A percentile compares a stretch with the other conserved stretches of the same genome.
Evolutionary conservation across 192 early-diverging fungal genomes (phyloP).

Genomic region (Podila minutissima): DNA sequence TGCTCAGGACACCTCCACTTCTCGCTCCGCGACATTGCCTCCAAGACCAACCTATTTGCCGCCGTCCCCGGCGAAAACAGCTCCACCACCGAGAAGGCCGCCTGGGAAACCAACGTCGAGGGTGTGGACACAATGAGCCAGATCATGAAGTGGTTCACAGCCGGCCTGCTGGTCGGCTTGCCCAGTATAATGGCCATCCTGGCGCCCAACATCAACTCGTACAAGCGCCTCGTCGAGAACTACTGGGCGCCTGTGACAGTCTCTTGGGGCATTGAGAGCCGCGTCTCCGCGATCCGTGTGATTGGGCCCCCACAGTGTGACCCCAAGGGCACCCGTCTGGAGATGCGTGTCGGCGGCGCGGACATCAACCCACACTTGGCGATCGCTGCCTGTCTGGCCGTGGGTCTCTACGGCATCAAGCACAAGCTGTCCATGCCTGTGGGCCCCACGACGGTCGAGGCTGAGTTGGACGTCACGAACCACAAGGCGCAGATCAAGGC

Average conservation of each 20-base stretch:
- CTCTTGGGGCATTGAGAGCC: constrained; percentile 80
- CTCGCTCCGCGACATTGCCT: constrained; percentile 53
- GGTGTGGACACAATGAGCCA: constrained; percentile 53
- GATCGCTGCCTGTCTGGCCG: constrained; percentile 72
- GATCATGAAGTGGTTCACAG: constrained; percentile 60
- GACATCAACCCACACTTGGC: constrained; percentile 84
- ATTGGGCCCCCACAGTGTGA: constrained; percentile 74
- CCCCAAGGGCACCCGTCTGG: constrained; percentile 69
- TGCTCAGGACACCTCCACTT: constrained; percentile 85
- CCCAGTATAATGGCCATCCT: constrained; percentile 74
- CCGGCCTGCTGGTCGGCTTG: constrained; percentile 64
- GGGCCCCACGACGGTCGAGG: constrained; percentile 28
- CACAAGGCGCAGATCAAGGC: constrained; percentile 27
- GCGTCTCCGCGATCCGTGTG: constrained; percentile 74
- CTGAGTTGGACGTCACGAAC: constrained; percentile 11
- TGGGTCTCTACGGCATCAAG: constrained; percentile 74
- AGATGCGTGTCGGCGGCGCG: constrained; percentile 80
- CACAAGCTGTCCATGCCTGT: constrained; percentile 60
- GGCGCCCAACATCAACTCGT: constrained; percentile 83
- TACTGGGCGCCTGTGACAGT: constrained; percentile 86
- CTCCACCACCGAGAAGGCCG: neutral
- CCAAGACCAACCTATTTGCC: constrained; percentile 63
- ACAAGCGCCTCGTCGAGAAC: constrained; percentile 84
- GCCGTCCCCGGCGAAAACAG: constrained; percentile 11
- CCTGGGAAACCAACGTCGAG: constrained; percentile 15